Percentiles rank a stretch among this genome's conserved stretches.
phyloP scores from a whole-genome alignment of 306 rosid genomes.

The Elaeagnus macrophylla region DNA sequence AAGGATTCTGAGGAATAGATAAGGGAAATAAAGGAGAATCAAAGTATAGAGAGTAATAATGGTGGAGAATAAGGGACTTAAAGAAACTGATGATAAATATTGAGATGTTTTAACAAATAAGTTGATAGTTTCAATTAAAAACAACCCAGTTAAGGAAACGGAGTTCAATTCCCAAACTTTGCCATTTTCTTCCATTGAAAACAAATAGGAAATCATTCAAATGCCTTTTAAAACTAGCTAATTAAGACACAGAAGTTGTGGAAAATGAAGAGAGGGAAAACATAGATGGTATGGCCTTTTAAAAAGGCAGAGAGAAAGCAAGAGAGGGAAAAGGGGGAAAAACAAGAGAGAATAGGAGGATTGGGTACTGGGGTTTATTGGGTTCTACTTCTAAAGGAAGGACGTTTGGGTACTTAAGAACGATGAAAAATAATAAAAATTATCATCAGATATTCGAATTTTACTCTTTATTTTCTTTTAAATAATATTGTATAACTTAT shows the following conservation, averaged over 20 bases:
- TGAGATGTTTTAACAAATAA: conserved; percentile 21
- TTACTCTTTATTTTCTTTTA: too few species aligned
- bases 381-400: too few species aligned
- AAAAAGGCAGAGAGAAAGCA: conserved; percentile 18
- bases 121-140: conserved; percentile 16
- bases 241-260: conserved; percentile 5
- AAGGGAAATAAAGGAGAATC: conserved; percentile 51
- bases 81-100: conserved; percentile 24
- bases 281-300: conserved; percentile 17
- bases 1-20: conserved; percentile 25
- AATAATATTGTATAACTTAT: too few species aligned
- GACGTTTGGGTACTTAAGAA: too few species aligned
- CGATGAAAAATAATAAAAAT: too few species aligned
- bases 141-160: background rate
- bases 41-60: conserved; percentile 44
- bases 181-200: conserved; percentile 24
- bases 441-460: too few species aligned
- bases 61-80: conserved; percentile 62
- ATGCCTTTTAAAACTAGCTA: conserved; percentile 24
- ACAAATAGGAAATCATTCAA: conserved; percentile 14
- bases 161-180: conserved; percentile 21
- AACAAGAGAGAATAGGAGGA: conserved; percentile 4
- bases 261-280: background rate
- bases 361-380: conserved; percentile 40
- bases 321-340: background rate